Percentiles rank a stretch among this genome's conserved stretches.
These are phyloP conservation scores for Dalbergia oliveri DNA, from an alignment of 306 rosid species.

Conservation along the genomic window DNA sequence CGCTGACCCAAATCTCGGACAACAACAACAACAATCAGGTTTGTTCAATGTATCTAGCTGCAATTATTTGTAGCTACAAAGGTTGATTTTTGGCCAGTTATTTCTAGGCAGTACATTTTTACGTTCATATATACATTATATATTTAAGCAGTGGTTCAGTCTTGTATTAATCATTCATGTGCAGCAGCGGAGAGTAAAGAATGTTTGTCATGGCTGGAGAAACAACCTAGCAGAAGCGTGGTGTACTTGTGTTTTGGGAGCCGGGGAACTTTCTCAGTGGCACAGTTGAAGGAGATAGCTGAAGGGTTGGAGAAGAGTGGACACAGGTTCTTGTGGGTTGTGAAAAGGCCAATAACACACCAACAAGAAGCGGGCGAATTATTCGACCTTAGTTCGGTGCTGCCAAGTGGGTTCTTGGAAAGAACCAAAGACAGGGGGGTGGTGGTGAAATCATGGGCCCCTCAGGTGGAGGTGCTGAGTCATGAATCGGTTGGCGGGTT, in stretches of 20 bases:
- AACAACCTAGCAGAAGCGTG: constrained; percentile 46
- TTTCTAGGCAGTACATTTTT: no score
- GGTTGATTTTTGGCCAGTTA: no score
- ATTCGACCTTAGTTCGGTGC: constrained; percentile 21
- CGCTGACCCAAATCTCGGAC: constrained; percentile 3
- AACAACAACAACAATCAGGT: constrained; percentile 34
- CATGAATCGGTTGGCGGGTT: constrained; percentile 46
- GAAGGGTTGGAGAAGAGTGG: constrained; percentile 47
- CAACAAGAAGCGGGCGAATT: neutral
- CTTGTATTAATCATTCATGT: neutral
- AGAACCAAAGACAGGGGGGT: constrained; percentile 44
- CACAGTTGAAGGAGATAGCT: constrained; percentile 48
- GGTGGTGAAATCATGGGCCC: constrained; percentile 47
- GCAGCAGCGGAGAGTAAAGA: constrained; percentile 1
- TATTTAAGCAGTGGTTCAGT: no score
- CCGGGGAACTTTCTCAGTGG: constrained; percentile 42
- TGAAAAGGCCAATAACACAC: constrained; percentile 13
- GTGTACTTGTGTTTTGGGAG: constrained; percentile 53
- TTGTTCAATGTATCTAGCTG: no score
- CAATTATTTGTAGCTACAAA: no score
- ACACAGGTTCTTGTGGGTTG: constrained; percentile 47
- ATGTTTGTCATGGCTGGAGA: constrained; percentile 49
- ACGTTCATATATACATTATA: no score
- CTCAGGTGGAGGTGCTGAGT: constrained; percentile 48
- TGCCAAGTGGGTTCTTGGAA: constrained; percentile 48